Base-by-base conservation (phyloP, 768 basidiomycete genomes). In the Trametes cingulata region DNA sequence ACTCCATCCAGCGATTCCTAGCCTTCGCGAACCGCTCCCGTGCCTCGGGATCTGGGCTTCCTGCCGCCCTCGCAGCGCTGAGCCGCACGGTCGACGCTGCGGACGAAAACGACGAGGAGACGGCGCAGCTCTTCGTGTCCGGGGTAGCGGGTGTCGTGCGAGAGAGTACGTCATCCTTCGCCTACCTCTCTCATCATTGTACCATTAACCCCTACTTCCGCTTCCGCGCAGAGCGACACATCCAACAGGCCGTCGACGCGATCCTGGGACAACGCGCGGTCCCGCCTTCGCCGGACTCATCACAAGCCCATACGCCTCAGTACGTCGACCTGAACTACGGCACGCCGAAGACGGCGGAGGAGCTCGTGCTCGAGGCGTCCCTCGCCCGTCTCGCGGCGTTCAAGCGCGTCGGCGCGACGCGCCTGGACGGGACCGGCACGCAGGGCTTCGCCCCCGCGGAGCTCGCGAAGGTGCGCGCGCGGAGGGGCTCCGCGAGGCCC, bases 1-100 rank as follows among this genome's bases (percentile, higher is more conserved):
- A 56, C 14, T 9, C 22, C 13, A 56, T 56, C 37, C 36, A 24
- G 15, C 55, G 55, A n/a, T 48, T 56, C 35, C 46, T 56, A 8
- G 55, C 55, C 2, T 56, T 56, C 24, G 55, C 55, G 4, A 56
- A 56, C 46, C 45, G 55, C 0, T 24, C 36, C 15, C 55, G 55
- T n/a, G 55, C 55, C n/a, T 56, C 55, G 3, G 55, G 55, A 5
- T 56, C 55, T 17, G 25, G 46, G 24, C 46, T 56, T 5, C 55
- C 55, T 2, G 45, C 55, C 13, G 20, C 29, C 6, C 55, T 56
- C 22, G 55, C 55, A 15, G 35, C 27, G 20, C 46, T 56, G 17
- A 40, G 24, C 24, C 45, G 36, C 24, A 19, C 37, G 8, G 55
- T 56, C 8, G 33, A 56, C 2, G n/a, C 45, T n/a, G 55, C 55